phyloP scores from a whole-genome alignment of 2,329 filamentous ascomycete species.

The Monosporascus sp. region DNA sequence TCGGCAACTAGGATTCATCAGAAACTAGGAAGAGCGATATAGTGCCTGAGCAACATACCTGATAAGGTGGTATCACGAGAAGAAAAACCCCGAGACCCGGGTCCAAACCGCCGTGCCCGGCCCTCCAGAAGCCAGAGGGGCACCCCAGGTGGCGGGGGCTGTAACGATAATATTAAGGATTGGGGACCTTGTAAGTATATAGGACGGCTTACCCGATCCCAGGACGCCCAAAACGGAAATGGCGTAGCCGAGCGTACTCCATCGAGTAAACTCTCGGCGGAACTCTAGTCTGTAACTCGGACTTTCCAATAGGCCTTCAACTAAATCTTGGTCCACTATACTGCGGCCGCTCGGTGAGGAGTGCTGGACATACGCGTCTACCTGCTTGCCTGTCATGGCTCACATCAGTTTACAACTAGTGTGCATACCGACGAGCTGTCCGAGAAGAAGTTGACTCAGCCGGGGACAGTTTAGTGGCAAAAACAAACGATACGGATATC shows the following conservation, averaged over 20 bases:
- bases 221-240: slow-evolving; percentile 61
- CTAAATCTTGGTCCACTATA: neutral
- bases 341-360: no score
- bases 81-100: slow-evolving; percentile 58
- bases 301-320: slow-evolving; percentile 1
- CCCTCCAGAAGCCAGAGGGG: slow-evolving; percentile 52
- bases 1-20: slow-evolving; percentile 45
- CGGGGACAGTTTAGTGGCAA: no score
- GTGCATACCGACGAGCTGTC: no score
- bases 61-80: slow-evolving; percentile 51
- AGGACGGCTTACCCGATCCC: slow-evolving; percentile 37
- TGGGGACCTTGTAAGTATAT: neutral
- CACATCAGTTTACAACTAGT: no score
- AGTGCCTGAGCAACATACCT: neutral
- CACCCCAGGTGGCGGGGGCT: slow-evolving; percentile 58
- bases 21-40: neutral
- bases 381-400: no score
- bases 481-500: no score
- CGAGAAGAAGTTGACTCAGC: no score
- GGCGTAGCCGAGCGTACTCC: slow-evolving; percentile 62
- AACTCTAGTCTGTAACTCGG: slow-evolving; percentile 44
- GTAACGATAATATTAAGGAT: neutral
- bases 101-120: slow-evolving; percentile 62
- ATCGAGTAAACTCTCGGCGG: slow-evolving; percentile 58
- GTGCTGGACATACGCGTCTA: no score